Evolutionary conservation across 2,329 filamentous ascomycete genomes (phyloP).

Genomic region (Alternaria angustiovoidea): DNA sequence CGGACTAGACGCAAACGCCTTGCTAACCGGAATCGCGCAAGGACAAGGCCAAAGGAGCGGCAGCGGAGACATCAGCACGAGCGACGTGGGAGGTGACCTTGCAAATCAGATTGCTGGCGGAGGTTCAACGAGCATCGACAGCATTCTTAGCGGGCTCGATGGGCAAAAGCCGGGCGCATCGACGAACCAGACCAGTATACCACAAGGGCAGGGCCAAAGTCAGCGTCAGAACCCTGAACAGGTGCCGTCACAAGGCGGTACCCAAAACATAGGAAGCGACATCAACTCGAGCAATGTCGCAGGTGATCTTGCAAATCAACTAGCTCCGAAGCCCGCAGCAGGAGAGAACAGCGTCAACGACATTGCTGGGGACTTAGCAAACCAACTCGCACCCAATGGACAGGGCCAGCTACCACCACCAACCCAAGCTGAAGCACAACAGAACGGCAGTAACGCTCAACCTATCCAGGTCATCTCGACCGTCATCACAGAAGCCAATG

Average conservation of each 20-base stretch:
- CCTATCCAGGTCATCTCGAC: conserved; percentile 17
- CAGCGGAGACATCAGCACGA: conserved; percentile 14
- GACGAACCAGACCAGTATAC: conserved; percentile 16
- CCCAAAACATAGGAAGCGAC: conserved; percentile 3
- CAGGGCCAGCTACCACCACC: conserved; percentile 14
- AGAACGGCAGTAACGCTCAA: conserved; percentile 10
- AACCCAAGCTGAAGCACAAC: background rate
- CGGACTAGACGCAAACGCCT: conserved; percentile 28
- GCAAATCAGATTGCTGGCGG: conserved; percentile 32
- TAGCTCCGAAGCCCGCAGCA: conserved; percentile 2
- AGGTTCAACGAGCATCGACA: conserved; percentile 17
- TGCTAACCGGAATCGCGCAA: conserved; percentile 27
- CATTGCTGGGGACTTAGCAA: conserved; percentile 13
- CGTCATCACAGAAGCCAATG: conserved; percentile 16
- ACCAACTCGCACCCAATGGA: conserved; percentile 16
- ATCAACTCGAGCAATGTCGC: conserved; percentile 9
- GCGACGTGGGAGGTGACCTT: conserved; percentile 22
- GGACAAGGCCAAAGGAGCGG: conserved; percentile 14
- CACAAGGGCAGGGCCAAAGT: conserved; percentile 16
- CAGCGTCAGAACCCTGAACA: background rate
- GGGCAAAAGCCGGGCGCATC: conserved; percentile 19
- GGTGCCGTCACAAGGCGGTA: background rate
- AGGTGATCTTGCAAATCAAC: conserved; percentile 12
- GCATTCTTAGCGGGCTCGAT: conserved; percentile 20
- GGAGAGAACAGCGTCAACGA: conserved; percentile 2